Percentiles rank a stretch among this genome's conserved stretches.
Evolutionary conservation across 108 stramenopile species (phyloP).

Genomic region (Nitzschia sp.): DNA sequence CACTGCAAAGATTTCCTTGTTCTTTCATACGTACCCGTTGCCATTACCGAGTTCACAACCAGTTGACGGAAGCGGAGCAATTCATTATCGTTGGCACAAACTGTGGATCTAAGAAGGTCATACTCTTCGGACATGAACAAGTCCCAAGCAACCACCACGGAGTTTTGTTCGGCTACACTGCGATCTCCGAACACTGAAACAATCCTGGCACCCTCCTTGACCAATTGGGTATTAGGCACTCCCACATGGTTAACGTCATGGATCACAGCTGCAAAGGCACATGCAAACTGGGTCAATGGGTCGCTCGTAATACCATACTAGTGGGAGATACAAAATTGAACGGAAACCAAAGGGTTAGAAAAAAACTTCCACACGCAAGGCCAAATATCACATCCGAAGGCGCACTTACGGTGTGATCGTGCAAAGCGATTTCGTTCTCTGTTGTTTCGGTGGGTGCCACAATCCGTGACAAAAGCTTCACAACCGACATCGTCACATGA

Average conservation of each 20-base stretch:
- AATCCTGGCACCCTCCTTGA: constrained; percentile 35
- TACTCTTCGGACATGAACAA: constrained; percentile 26
- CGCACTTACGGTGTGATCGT: background rate
- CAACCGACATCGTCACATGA: constrained; percentile 11
- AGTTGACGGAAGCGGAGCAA: constrained; percentile 32
- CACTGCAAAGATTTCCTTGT: constrained; percentile 19
- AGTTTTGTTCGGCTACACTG: constrained; percentile 36
- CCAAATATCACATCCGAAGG: too few relatives aligned
- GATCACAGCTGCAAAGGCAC: constrained; percentile 45
- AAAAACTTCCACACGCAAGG: too few relatives aligned
- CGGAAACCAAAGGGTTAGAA: too few relatives aligned
- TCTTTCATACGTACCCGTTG: constrained; percentile 37
- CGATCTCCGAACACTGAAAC: constrained; percentile 23
- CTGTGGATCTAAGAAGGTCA: constrained; percentile 5
- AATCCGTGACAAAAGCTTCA: constrained; percentile 9
- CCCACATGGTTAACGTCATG: constrained; percentile 61
- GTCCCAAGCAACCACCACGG: constrained; percentile 25
- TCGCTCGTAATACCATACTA: constrained; percentile 39
- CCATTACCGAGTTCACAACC: constrained; percentile 33
- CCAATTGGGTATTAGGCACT: constrained; percentile 45
- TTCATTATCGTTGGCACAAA: constrained; percentile 2
- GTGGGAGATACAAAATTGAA: background rate
- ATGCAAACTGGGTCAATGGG: constrained; percentile 43
- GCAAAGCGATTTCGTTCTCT: too few relatives aligned
- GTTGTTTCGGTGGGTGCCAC: background rate